Percentiles rank a stretch among this genome's conserved stretches.
Conservation (phyloP, 2,329 filamentous ascomycete species). For the Botrytis deweyae region DNA sequence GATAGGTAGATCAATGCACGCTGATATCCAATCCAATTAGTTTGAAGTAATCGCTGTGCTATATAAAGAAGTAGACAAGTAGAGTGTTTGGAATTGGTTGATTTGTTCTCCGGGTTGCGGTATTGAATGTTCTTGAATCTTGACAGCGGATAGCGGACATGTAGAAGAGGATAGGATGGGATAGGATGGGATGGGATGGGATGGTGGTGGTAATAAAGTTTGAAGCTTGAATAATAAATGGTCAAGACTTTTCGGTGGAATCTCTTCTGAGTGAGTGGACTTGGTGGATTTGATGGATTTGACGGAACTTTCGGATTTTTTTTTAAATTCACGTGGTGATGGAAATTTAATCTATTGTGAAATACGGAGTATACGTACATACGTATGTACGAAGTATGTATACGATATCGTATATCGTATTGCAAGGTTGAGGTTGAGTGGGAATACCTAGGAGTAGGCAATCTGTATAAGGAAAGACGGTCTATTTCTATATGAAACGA, state of each 20-base stretch:
- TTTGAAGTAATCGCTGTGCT: neutral
- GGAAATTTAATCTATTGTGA: neutral
- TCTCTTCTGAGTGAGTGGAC: neutral
- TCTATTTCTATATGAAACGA: neutral
- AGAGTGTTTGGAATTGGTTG: neutral
- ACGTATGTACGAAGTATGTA: neutral
- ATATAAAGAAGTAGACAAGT: neutral
- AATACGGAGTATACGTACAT: neutral
- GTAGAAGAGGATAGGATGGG: too few species aligned
- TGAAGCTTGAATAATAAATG: neutral
- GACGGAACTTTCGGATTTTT: neutral
- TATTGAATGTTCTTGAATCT: neutral
- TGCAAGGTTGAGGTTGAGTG: too few species aligned
- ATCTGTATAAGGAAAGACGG: neutral
- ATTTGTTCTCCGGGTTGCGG: neutral
- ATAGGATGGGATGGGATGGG: neutral
- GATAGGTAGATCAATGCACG: neutral
- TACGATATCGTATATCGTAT: neutral
- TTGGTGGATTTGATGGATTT: neutral
- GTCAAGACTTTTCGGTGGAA: neutral
- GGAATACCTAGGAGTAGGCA: neutral
- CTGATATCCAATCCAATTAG: neutral
- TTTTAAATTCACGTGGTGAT: neutral
- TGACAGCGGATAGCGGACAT: neutral
- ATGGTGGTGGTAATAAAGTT: neutral